Evolutionary conservation across 1,284 basidiomycete genomes (phyloP), one percentile per base, ranked within the genome.

Genomic region (Ceratobasidium sp.): DNA sequence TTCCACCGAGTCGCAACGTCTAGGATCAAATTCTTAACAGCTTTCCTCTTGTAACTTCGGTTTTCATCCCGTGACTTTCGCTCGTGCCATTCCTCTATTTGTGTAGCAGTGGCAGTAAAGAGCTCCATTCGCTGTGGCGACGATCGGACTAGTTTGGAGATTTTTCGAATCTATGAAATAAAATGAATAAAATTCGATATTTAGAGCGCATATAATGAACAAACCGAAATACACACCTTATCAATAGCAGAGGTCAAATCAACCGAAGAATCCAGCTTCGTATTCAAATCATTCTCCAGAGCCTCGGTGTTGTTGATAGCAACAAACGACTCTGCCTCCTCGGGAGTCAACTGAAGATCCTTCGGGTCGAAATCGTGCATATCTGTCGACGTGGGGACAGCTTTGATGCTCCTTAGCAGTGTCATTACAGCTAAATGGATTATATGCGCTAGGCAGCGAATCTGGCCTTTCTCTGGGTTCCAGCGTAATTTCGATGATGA

Each of bases 1-100:
- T 72, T 65, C 71, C 71, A 72, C 18, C 71, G 46, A 23, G 60
- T 64, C 1, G 39, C 2, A 26, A 72, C 60, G 34, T 72, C 71
- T 1, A 72, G 46, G 26, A 72, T 55, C 6, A 53, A 23, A 41
- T 6, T 48, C 18, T 71, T 71, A 9, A 71, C 26, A 1, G 1
- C 34, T 26, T 39, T 48, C 34, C 12, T 50, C 0, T 6, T 18
- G 46, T 64, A 64, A 12, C 18, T 30, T 50, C n/a, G 43, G 16
- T 52, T 39, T 14, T 50, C n/a, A 9, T 4, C 32, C 0, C 3
- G 12, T 1, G 61, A 45, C 8, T 34, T 26, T 12, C 52, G 61
- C 34, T 50, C 45, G 18, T 64, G 2, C 12, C 28, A 6, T 1
- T 64, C 61, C 21, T 52, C 61, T 1, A 64, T 52, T 2, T 26